These are phyloP conservation scores for Xylaria sp. DNA, from an alignment of 2,329 filamentous ascomycete species.

Conservation along the genomic window DNA sequence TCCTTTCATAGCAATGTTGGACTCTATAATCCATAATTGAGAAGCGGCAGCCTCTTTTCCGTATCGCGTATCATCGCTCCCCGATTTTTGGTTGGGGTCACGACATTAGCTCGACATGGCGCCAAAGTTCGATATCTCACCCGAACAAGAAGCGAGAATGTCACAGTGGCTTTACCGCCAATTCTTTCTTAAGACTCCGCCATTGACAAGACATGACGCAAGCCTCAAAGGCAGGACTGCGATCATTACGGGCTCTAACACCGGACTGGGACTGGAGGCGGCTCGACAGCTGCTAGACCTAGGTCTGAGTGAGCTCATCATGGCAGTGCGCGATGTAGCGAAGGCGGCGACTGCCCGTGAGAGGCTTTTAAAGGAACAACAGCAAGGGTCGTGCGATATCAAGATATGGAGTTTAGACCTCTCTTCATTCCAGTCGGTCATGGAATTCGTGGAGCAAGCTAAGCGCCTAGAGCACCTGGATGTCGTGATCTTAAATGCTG, in stretches of 20 bases:
- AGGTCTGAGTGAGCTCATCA: conserved; percentile 40
- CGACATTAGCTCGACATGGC: too few species aligned
- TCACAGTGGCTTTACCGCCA: conserved; percentile 11
- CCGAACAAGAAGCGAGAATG: conserved; percentile 22
- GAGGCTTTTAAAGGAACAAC: neutral
- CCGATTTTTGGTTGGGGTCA: too few species aligned
- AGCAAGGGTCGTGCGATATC: conserved; percentile 19
- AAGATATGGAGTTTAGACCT: conserved; percentile 52
- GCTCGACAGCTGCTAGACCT: conserved; percentile 41
- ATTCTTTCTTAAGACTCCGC: conserved; percentile 2
- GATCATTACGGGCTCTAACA: conserved; percentile 44
- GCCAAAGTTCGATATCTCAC: conserved; percentile 7
- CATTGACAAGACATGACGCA: neutral
- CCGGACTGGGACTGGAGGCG: conserved; percentile 42
- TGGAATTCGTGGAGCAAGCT: conserved; percentile 43
- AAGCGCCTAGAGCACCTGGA: conserved; percentile 44
- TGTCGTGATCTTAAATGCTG: conserved; percentile 46
- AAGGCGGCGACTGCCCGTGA: conserved; percentile 34
- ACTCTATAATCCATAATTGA: too few species aligned
- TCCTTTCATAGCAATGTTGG: too few species aligned
- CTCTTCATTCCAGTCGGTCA: conserved; percentile 45
- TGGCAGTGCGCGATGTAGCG: conserved; percentile 40
- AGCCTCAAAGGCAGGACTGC: conserved; percentile 21
- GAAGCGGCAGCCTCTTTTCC: too few species aligned
- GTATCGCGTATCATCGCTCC: too few species aligned